Percentiles rank a stretch among this genome's conserved stretches.
These are phyloP conservation scores for Phylloporus sp. DNA, from an alignment of 768 basidiomycete species.

Conservation along the genomic window DNA sequence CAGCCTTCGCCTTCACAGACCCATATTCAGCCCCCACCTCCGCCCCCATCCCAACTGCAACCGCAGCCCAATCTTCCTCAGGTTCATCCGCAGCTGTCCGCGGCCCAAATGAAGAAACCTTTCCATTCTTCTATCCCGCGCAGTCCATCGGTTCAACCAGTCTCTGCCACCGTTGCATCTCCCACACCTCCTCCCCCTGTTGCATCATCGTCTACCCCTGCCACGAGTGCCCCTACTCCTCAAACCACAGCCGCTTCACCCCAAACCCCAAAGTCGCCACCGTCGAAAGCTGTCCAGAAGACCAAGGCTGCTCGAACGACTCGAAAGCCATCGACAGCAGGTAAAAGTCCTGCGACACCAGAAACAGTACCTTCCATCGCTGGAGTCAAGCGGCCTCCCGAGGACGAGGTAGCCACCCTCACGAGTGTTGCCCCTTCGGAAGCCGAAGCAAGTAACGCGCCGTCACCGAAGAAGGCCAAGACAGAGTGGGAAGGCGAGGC, in stretches of 20 bases:
- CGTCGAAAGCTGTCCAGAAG: conserved; percentile 49
- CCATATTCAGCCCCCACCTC: conserved; percentile 2
- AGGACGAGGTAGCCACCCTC: conserved; percentile 31
- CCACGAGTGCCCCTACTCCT: conserved; percentile 40
- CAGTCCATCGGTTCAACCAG: conserved; percentile 22
- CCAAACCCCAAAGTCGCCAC: conserved; percentile 69
- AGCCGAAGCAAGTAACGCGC: conserved; percentile 41
- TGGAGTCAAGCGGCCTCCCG: conserved; percentile 34
- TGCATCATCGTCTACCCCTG: conserved; percentile 49
- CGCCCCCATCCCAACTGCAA: conserved; percentile 10
- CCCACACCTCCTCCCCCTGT: conserved; percentile 46
- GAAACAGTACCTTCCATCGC: conserved; percentile 30
- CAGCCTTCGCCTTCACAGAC: conserved; percentile 9
- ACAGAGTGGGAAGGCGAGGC: conserved; percentile 66
- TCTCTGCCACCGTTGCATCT: conserved; percentile 13
- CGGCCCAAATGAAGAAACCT: conserved; percentile 17
- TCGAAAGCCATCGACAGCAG: conserved; percentile 31
- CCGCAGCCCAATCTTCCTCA: conserved; percentile 8
- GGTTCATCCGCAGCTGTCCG: conserved; percentile 3
- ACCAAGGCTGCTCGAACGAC: conserved; percentile 33
- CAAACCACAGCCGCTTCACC: conserved; percentile 50
- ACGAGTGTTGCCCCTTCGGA: conserved; percentile 32
- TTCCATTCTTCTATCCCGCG: conserved; percentile 15
- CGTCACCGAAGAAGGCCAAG: conserved; percentile 69
- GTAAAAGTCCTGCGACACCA: conserved; percentile 33